phyloP scores from a whole-genome alignment of 176 grass and related monocot species.

The Luzula sylvatica region DNA sequence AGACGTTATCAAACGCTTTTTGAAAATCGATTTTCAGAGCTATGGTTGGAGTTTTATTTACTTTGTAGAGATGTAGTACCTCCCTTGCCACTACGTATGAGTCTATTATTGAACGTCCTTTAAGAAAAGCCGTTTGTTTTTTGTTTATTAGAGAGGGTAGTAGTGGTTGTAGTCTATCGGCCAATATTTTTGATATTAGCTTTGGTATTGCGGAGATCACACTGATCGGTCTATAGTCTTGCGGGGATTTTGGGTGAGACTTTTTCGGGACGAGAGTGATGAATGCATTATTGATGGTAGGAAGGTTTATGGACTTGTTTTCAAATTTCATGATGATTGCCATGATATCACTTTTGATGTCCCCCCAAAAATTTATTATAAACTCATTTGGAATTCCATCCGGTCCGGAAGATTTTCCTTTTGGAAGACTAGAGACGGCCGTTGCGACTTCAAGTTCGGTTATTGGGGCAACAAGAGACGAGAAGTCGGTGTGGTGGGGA shows the following conservation, averaged over 20 bases:
- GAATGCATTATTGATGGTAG: neutral
- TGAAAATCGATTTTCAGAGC: no score
- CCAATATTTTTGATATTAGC: neutral
- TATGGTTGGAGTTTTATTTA: neutral
- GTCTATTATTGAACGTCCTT: neutral
- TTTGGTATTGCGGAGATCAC: neutral
- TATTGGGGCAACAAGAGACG: no score
- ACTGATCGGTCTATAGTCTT: neutral
- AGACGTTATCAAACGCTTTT: no score
- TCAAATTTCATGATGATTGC: neutral
- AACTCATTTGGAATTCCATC: neutral
- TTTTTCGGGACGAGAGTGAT: neutral
- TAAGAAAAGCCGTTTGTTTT: neutral
- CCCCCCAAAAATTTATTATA: neutral
- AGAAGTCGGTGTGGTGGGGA: no score
- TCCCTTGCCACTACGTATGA: neutral
- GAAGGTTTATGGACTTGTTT: neutral
- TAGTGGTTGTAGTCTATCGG: neutral
- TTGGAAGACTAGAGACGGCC: no score
- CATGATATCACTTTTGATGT: neutral
- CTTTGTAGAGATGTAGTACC: neutral
- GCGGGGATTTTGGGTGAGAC: neutral
- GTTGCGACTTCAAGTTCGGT: no score
- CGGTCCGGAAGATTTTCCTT: no score
- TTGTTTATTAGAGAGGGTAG: neutral